Base-by-base conservation (phyloP, 352 stramenopile genomes). In the Phytopythium kandeliae region DNA sequence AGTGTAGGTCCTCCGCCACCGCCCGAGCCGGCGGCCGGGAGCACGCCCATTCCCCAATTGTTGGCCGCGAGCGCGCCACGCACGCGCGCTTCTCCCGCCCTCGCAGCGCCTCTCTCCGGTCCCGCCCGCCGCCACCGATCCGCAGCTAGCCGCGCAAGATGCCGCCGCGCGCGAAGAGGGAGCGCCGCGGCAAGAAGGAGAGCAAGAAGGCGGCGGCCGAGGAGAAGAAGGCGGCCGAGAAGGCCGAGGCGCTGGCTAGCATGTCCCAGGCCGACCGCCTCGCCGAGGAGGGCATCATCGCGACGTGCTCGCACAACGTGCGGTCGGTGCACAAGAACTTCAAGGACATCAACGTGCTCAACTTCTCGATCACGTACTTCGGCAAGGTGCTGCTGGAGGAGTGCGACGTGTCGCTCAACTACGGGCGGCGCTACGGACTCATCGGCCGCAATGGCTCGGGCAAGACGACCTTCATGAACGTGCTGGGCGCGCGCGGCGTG, bases 391-490 rank as follows among this genome's bases (percentile, higher is more conserved):
- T 99, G 31, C 74, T 99, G 60, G 95, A 99, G 61, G 95, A 97
- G 62, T 97, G 92, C 46, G 87, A 96, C 49, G 92, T 99, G 49
- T 85, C 96, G 54, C 78, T 99, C 51, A 99, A 99, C 81, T 98
- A 97, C 68, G 97, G 97, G 26, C 96, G 97, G 62, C 91, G 96
- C 6, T 99, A 99, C 64, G 96, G 90, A 19, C 74, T 99, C 22
- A 96, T 99, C 48, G 96, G 97, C 21, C 80, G 91, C 57, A 99
- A 99, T 72, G 95, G 95, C 4, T 97, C 74, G 22, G 95, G 95
- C 59, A 98, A 99, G 62, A 96, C 86, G 9, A 99, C 97, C 19
- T 91, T 99, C 50, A 96, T 99, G 84, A 96, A 98, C 67, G 92
- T 96, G 21, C 63, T 99, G n/a, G 96, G 95, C 26, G 95, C 94